Percentiles rank a stretch among this genome's conserved stretches.
Conservation (phyloP, 2,329 filamentous ascomycete genomes). For the Dactylellina drechsleri region DNA sequence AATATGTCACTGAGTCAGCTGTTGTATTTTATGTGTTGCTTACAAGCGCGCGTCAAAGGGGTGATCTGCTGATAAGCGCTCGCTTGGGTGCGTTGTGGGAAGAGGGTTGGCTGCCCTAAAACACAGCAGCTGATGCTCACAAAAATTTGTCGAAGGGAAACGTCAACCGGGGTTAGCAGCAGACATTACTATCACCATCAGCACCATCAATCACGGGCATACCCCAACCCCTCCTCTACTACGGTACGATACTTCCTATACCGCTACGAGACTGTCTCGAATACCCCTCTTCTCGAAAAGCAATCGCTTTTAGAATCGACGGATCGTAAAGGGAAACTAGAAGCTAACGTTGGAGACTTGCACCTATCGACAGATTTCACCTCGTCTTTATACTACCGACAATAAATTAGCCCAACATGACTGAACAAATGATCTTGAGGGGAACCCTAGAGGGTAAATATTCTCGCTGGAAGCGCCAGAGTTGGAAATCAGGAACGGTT, state of each 20-base stretch:
- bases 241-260: constrained; percentile 49
- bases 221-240: constrained; percentile 39
- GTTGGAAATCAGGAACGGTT: constrained; percentile 28
- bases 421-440: constrained; percentile 57
- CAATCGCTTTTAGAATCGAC: constrained; percentile 6
- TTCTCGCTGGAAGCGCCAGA: constrained; percentile 25
- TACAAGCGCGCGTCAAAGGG: constrained; percentile 12
- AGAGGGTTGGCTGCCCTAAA: constrained; percentile 54
- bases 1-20: not conserved
- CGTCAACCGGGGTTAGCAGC: constrained; percentile 42
- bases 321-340: constrained; percentile 9
- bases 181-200: constrained; percentile 49
- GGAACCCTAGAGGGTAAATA: constrained; percentile 59
- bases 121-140: constrained; percentile 39
- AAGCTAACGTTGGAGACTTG: not conserved
- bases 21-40: constrained; percentile 45
- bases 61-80: constrained; percentile 9
- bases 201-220: constrained; percentile 49
- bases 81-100: constrained; percentile 23
- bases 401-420: constrained; percentile 46
- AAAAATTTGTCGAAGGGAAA: constrained; percentile 52
- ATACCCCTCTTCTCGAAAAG: constrained; percentile 13
- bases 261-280: constrained; percentile 15
- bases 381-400: constrained; percentile 38
- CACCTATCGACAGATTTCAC: constrained; percentile 30